Conservation (phyloP, 768 basidiomycete genomes). For the Collybiopsis confluens region DNA sequence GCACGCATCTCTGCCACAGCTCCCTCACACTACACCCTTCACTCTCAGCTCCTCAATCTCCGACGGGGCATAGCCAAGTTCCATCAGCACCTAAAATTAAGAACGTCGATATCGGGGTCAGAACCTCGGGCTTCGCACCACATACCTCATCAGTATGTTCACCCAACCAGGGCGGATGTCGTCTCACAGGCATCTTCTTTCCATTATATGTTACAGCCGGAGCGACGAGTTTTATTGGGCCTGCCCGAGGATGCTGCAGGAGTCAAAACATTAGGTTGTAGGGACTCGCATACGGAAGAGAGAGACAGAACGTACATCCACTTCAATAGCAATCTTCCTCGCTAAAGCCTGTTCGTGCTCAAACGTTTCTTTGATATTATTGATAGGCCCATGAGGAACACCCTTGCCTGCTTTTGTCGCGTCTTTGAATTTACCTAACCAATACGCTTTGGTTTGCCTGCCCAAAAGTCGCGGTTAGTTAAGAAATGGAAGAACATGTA, state of each 20-base stretch:
- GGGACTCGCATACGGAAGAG: too few species aligned
- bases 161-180: conserved; percentile 84
- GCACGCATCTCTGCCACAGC: too few species aligned
- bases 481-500: neutral
- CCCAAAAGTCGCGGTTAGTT: conserved; percentile 27
- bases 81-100: neutral
- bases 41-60: conserved; percentile 2
- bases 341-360: conserved; percentile 83
- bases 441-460: conserved; percentile 58
- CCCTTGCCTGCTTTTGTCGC: conserved; percentile 50
- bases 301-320: conserved; percentile 53
- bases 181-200: conserved; percentile 63
- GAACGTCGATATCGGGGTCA: too few species aligned
- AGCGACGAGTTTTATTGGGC: conserved; percentile 73
- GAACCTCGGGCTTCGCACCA: too few species aligned
- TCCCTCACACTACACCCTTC: neutral
- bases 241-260: conserved; percentile 65
- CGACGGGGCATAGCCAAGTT: neutral
- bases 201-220: conserved; percentile 84
- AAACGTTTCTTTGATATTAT: conserved; percentile 86
- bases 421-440: conserved; percentile 63
- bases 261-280: neutral
- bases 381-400: conserved; percentile 88
- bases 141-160: conserved; percentile 77
- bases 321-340: conserved; percentile 67